Base-by-base conservation (phyloP, 2,329 filamentous ascomycete species). In the Colletotrichum somersetense region DNA sequence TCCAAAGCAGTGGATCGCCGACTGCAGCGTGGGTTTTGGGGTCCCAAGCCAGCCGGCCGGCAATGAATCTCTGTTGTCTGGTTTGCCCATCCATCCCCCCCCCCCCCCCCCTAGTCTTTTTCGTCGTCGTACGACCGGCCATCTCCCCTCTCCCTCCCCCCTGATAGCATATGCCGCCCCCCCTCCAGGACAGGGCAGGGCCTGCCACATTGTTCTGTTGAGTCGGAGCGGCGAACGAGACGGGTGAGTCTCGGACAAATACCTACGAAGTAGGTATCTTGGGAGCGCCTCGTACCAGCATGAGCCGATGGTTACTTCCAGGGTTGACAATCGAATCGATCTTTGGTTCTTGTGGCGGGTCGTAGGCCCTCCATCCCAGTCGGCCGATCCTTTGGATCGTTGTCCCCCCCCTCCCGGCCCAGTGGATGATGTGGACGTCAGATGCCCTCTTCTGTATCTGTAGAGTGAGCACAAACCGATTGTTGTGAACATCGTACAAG, bases 1-100 rank as follows among this genome's bases (percentile, higher is more conserved):
- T 61, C 67, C 67, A 59, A 38, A 40, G 18, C 46, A 10, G 62
- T 70, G 67, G 67, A 66, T 66, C 38, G 67, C 62, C n/a, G n/a
- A 53, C 26, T 30, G 30, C 18, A 14, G 53, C 16, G 11, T 61
- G 56, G 23, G 12, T 50, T 50, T 46, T 35, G 44, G 18, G 44
- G 18, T 46, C 18, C 42, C 18, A 70, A 55, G 38, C 63, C 44
- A 55, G 30, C 63, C 44, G 62, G 62, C 56, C 42, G 58, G 58
- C 58, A 62, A 38, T 20, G 42, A 11, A 38, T 1, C 10, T 1
- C 10, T 38, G 35, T 38, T 46, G 44, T n/a, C 10, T 46, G 44
- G 18, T 20, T 52, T 38, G 30, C n/a, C 33, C 59, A 62, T 23
- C 56, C 38, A 52, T 44, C 5, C 44, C 7, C 6, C 42, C 18